Evolutionary conservation across 176 grass and related monocot genomes (phyloP).

Genomic region (Eremochloa ophiuroides): DNA sequence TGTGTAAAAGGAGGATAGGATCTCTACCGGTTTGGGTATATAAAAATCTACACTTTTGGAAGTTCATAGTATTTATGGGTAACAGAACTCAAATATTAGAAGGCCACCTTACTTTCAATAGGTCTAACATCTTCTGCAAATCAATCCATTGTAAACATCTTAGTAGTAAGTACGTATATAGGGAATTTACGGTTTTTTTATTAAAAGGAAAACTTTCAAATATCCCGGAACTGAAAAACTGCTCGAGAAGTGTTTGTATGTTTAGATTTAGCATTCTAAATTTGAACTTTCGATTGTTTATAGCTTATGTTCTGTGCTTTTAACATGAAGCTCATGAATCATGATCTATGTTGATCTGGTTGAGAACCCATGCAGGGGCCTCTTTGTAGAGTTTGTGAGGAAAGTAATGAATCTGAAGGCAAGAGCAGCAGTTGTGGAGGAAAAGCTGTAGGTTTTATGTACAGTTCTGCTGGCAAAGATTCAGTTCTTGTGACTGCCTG

Average conservation of each 20-base stretch:
- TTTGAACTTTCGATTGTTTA: neutral
- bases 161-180: neutral
- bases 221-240: neutral
- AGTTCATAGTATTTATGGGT: neutral
- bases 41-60: neutral
- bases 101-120: neutral
- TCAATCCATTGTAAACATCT: neutral
- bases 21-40: neutral
- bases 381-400: slow-evolving; percentile 71
- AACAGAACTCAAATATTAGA: neutral
- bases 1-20: neutral
- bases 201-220: neutral
- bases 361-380: slow-evolving; percentile 66
- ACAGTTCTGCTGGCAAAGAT: slow-evolving; percentile 86
- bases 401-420: slow-evolving; percentile 47
- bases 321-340: slow-evolving; percentile 5
- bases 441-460: slow-evolving; percentile 74
- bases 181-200: neutral
- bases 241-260: neutral
- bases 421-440: slow-evolving; percentile 50
- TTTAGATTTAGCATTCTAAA: neutral
- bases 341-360: slow-evolving; percentile 13
- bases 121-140: neutral
- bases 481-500: slow-evolving; percentile 85
- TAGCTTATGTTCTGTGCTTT: slow-evolving; percentile 8